Conservation (phyloP, 176 grass and related monocot species). For the Tuctoria greenei region DNA sequence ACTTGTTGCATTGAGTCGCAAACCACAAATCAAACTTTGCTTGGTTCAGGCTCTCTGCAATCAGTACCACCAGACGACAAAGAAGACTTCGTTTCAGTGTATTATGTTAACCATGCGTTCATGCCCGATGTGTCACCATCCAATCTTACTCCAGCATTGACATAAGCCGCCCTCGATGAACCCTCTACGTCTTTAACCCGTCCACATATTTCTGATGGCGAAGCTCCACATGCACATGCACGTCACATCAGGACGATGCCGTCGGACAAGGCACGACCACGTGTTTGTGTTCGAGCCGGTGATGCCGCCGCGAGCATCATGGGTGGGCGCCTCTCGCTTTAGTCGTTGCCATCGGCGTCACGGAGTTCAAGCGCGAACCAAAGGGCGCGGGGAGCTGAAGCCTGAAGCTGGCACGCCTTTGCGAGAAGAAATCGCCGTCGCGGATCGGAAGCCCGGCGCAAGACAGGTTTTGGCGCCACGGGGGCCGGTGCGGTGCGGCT, state of each 20-base stretch:
- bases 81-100: too few relatives aligned
- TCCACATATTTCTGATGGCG: not conserved
- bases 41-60: not conserved
- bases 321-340: slow-evolving; percentile 10
- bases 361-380: slow-evolving; percentile 10
- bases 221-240: not conserved
- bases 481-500: not conserved
- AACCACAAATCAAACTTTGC: slow-evolving; percentile 21
- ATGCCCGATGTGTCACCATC: not conserved
- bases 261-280: not conserved
- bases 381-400: slow-evolving; percentile 3
- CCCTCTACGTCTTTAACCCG: not conserved
- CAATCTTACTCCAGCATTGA: slow-evolving; percentile 24
- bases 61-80: too few relatives aligned
- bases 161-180: not conserved
- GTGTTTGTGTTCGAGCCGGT: not conserved
- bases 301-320: not conserved
- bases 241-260: not conserved
- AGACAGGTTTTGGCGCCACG: not conserved
- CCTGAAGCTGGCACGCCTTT: not conserved
- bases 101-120: too few relatives aligned
- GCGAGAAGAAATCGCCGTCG: slow-evolving; percentile 7
- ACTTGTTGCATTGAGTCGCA: not conserved
- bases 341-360: not conserved
- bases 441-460: not conserved